Evolutionary conservation across 148 eudicot species (phyloP).

Genomic region (Rhododendron ferrugineum): DNA sequence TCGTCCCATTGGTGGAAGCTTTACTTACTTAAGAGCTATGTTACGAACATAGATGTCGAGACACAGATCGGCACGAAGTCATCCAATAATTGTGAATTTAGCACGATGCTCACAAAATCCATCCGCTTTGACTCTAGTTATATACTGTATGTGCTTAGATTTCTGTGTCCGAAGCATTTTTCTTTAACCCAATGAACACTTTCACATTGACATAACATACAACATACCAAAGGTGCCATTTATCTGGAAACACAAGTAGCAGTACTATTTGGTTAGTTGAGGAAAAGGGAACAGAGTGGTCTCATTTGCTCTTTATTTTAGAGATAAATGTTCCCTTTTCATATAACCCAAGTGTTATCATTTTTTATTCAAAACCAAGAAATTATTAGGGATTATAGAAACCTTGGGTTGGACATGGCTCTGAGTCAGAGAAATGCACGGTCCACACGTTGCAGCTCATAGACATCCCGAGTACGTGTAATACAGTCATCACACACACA

Average conservation of each 20-base stretch:
- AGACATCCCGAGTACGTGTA: conserved; percentile 10
- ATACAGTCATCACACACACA: background rate
- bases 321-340: background rate
- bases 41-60: too few relatives aligned
- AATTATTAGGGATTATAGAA: background rate
- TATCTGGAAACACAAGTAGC: background rate
- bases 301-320: background rate
- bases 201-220: background rate
- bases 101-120: background rate
- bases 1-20: background rate
- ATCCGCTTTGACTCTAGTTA: background rate
- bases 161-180: too few relatives aligned
- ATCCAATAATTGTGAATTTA: background rate
- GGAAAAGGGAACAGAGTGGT: background rate
- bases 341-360: background rate
- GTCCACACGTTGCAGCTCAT: conserved; percentile 8
- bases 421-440: conserved; percentile 6
- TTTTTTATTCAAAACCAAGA: background rate
- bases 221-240: background rate
- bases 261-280: background rate
- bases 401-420: background rate
- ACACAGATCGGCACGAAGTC: too few relatives aligned
- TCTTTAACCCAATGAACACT: background rate
- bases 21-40: too few relatives aligned
- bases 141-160: too few relatives aligned